Evolutionary conservation across 805 yeast species (phyloP).

Genomic region (Yamadazyma philogaea): DNA sequence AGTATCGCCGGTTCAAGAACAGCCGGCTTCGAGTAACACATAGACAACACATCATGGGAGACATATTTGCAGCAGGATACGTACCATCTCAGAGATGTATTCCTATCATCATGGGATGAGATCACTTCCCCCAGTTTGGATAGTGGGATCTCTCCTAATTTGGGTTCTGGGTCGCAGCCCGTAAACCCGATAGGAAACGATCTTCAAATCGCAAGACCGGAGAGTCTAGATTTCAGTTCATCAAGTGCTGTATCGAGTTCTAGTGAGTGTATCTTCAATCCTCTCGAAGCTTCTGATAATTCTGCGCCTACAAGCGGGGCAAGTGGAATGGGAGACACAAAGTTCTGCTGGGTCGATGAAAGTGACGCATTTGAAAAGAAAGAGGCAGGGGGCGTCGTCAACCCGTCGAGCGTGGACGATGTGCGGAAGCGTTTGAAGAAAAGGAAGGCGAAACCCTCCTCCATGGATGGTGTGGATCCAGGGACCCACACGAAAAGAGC

Average conservation of each 20-base stretch:
- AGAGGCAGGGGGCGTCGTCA: background rate
- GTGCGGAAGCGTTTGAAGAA: constrained; percentile 4
- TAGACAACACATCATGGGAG: constrained; percentile 7
- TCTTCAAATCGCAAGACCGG: background rate
- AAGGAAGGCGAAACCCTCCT: background rate
- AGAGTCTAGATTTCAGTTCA: background rate
- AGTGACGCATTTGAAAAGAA: background rate
- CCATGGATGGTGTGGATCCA: background rate
- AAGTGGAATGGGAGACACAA: background rate
- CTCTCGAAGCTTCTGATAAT: background rate
- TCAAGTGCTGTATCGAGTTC: background rate
- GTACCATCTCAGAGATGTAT: constrained; percentile 5
- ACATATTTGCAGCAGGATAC: background rate
- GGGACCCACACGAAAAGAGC: constrained; percentile 1
- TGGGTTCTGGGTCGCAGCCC: background rate
- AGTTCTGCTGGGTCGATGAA: constrained; percentile 6
- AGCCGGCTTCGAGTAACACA: constrained; percentile 4
- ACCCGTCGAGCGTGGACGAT: background rate
- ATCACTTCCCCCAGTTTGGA: background rate
- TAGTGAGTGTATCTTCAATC: background rate
- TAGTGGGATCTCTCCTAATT: background rate
- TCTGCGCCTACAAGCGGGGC: background rate
- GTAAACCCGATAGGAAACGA: background rate
- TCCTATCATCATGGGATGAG: constrained; percentile 3
- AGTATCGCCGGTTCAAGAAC: background rate